Evolutionary conservation across 2,329 filamentous ascomycete species (phyloP).

Genomic region (Mollisiaceae sp.): DNA sequence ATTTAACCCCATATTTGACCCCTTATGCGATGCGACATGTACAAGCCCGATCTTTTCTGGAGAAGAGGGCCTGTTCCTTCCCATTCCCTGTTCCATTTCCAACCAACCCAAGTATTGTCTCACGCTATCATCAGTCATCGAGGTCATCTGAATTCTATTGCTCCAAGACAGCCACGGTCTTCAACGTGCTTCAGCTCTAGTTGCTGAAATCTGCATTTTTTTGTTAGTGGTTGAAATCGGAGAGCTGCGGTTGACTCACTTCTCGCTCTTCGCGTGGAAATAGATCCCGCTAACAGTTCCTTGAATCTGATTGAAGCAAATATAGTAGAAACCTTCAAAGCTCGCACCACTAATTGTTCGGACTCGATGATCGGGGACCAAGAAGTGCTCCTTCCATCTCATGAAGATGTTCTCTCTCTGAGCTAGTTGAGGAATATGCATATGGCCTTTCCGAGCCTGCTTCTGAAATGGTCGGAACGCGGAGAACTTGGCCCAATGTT

Average conservation of each 20-base stretch:
- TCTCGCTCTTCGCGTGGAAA: slow-evolving; percentile 97
- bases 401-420: slow-evolving; percentile 94
- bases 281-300: slow-evolving; percentile 93
- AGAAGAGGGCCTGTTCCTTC: slow-evolving; percentile 14
- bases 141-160: slow-evolving; percentile 84
- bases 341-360: slow-evolving; percentile 91
- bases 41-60: slow-evolving; percentile 19
- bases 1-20: slow-evolving; percentile 20
- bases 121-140: slow-evolving; percentile 38
- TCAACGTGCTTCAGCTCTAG: slow-evolving; percentile 88
- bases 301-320: slow-evolving; percentile 93
- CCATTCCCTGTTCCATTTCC: slow-evolving; percentile 16
- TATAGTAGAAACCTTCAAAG: slow-evolving; percentile 99
- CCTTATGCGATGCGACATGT: slow-evolving; percentile 23
- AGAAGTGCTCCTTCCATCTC: slow-evolving; percentile 98
- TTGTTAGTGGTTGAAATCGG: slow-evolving; percentile 24
- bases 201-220: slow-evolving; percentile 78
- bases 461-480: slow-evolving; percentile 79
- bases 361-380: slow-evolving; percentile 93
- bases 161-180: slow-evolving; percentile 80
- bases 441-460: slow-evolving; percentile 60
- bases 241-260: slow-evolving; percentile 62
- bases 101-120: slow-evolving; percentile 8
- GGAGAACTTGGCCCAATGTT: slow-evolving; percentile 90
- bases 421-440: slow-evolving; percentile 70